Evolutionary conservation across 2,329 filamentous ascomycete species (phyloP).

Genomic region (Huntiella moniliformis): DNA sequence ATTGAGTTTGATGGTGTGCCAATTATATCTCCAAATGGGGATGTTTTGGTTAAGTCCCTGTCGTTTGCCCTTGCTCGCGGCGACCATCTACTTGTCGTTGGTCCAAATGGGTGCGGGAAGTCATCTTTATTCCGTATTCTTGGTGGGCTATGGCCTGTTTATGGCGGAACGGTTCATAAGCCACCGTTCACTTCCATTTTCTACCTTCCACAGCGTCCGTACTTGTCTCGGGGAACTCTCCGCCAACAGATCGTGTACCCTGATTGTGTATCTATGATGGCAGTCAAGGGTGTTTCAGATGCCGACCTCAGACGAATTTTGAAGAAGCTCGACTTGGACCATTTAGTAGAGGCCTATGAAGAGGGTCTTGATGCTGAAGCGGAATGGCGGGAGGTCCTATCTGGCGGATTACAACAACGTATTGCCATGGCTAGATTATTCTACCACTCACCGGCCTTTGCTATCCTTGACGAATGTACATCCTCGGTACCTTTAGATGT

Average conservation of each 20-base stretch:
- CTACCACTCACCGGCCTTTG: slow-evolving; percentile 82
- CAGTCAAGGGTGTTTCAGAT: slow-evolving; percentile 65
- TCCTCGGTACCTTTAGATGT: slow-evolving; percentile 87
- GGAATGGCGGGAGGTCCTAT: slow-evolving; percentile 90
- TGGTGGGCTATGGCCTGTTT: slow-evolving; percentile 92
- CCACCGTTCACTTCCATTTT: slow-evolving; percentile 87
- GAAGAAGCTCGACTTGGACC: slow-evolving; percentile 60
- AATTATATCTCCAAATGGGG: slow-evolving; percentile 91
- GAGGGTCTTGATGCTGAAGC: slow-evolving; percentile 82
- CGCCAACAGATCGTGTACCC: slow-evolving; percentile 95
- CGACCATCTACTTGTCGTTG: slow-evolving; percentile 84
- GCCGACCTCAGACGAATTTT: slow-evolving; percentile 62
- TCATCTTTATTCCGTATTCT: slow-evolving; percentile 91
- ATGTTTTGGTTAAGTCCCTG: slow-evolving; percentile 69
- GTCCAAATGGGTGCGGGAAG: slow-evolving; percentile 94
- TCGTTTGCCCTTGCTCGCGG: slow-evolving; percentile 75
- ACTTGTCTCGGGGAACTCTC: slow-evolving; percentile 78
- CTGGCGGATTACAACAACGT: slow-evolving; percentile 81
- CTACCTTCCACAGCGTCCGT: slow-evolving; percentile 92
- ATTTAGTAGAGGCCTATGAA: slow-evolving; percentile 58
- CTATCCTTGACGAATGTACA: slow-evolving; percentile 94
- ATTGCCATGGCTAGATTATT: slow-evolving; percentile 93
- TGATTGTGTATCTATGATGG: slow-evolving; percentile 73
- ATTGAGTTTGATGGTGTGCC: slow-evolving; percentile 82
- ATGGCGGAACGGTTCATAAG: slow-evolving; percentile 83